Percentiles rank a stretch among this genome's conserved stretches.
These are phyloP conservation scores for Rhizopogon vinicolor DNA, from an alignment of 768 basidiomycete species.

Conservation along the genomic window DNA sequence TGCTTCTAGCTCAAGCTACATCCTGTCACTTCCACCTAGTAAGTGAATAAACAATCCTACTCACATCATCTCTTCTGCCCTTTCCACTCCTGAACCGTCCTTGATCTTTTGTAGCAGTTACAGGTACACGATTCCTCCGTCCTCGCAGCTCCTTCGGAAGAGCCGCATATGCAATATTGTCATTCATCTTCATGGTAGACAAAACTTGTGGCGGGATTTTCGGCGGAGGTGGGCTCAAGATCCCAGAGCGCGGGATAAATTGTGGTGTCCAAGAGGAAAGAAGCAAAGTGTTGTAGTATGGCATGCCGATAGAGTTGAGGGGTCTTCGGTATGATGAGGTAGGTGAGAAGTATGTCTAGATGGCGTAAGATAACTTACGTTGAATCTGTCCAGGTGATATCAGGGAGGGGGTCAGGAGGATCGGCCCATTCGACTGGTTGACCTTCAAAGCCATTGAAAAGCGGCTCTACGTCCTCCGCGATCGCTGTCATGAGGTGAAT, in stretches of 20 bases:
- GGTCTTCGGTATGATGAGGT: conserved; percentile 45
- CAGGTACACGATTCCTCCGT: conserved; percentile 67
- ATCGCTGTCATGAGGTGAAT: conserved; percentile 81
- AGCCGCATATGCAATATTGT: conserved; percentile 85
- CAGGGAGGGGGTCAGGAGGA: conserved; percentile 56
- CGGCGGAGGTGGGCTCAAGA: conserved; percentile 59
- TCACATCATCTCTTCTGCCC: conserved; percentile 42
- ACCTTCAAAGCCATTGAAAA: conserved; percentile 89
- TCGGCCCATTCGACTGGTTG: conserved; percentile 85
- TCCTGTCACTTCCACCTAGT: conserved; percentile 1
- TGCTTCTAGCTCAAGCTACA: conserved; percentile 50
- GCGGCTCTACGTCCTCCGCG: conserved; percentile 49
- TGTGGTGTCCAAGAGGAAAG: conserved; percentile 62
- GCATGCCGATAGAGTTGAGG: conserved; percentile 84
- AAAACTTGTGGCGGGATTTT: conserved; percentile 80
- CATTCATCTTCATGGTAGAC: conserved; percentile 77
- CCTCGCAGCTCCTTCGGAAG: conserved; percentile 84
- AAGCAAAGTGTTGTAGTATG: conserved; percentile 69
- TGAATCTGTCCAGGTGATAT: conserved; percentile 75
- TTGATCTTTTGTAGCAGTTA: conserved; percentile 47
- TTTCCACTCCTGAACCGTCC: conserved; percentile 88
- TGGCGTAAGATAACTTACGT: conserved; percentile 50
- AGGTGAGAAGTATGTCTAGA: not conserved
- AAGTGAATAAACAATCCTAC: conserved; percentile 8
- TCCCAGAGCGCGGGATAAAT: conserved; percentile 45